Percentiles rank a stretch among this genome's conserved stretches.
phyloP scores from a whole-genome alignment of 495 filamentous ascomycete species.

The Trichoderma virens region DNA sequence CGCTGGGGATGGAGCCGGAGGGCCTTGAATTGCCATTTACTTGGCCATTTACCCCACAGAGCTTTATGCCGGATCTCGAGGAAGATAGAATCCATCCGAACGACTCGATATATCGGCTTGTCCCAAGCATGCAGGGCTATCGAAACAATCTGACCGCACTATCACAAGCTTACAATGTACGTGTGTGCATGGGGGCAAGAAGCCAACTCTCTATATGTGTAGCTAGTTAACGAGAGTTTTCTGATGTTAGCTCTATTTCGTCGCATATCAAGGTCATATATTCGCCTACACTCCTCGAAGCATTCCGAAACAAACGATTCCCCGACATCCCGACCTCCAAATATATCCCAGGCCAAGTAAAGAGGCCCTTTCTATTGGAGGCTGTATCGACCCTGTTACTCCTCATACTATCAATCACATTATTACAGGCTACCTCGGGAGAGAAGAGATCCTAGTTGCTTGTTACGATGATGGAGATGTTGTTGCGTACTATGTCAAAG shows the following conservation, averaged over 20 bases:
- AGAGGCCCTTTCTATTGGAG: constrained; percentile 29
- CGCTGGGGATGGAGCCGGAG: constrained; percentile 1
- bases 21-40: constrained; percentile 3
- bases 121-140: constrained; percentile 21
- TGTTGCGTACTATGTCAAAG: constrained; percentile 62
- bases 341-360: constrained; percentile 53
- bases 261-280: constrained; percentile 63
- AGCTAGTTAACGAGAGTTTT: constrained; percentile 10
- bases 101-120: neutral
- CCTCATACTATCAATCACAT: constrained; percentile 76
- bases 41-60: no score
- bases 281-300: constrained; percentile 66
- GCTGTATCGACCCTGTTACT: constrained; percentile 45
- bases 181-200: neutral
- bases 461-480: constrained; percentile 87
- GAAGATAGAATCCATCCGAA: neutral
- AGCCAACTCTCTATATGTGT: neutral
- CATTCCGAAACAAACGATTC: constrained; percentile 52
- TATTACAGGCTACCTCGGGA: constrained; percentile 69
- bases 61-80: constrained; percentile 14
- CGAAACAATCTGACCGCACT: constrained; percentile 43
- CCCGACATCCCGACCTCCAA: constrained; percentile 52
- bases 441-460: constrained; percentile 69
- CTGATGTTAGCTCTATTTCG: constrained; percentile 55
- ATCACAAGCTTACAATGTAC: constrained; percentile 42